Evolutionary conservation across 1,139 yeast species (phyloP).

Genomic region (Pichia sp.): DNA sequence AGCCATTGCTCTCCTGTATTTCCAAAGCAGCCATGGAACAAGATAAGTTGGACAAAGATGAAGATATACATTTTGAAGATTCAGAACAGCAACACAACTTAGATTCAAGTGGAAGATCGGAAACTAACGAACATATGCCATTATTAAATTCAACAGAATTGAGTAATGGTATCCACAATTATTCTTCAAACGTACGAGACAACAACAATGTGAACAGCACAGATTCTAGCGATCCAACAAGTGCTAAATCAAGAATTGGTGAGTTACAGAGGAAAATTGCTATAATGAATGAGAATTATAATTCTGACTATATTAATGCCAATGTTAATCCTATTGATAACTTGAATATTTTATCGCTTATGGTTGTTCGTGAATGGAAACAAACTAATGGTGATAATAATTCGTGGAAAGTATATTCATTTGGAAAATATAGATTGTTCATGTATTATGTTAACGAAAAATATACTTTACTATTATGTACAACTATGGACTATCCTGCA

Average conservation of each 20-base stretch:
- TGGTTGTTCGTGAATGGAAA: slow-evolving; percentile 37
- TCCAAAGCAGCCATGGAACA: slow-evolving; percentile 10
- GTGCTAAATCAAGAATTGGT: slow-evolving; percentile 3
- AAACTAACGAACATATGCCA: neutral
- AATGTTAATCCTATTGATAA: slow-evolving; percentile 33
- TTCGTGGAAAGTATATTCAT: slow-evolving; percentile 22
- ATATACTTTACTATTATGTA: slow-evolving; percentile 29
- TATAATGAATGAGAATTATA: slow-evolving; percentile 16
- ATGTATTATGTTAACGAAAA: slow-evolving; percentile 20
- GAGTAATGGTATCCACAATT: neutral
- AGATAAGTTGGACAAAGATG: neutral
- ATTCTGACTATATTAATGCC: slow-evolving; percentile 25
- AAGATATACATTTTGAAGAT: neutral
- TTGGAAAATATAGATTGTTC: slow-evolving; percentile 21
- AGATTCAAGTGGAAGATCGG: neutral
- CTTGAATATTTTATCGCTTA: slow-evolving; percentile 40
- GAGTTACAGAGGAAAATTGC: slow-evolving; percentile 14
- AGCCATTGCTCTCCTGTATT: slow-evolving; percentile 13
- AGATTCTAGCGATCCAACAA: neutral
- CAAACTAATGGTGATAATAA: slow-evolving; percentile 12
- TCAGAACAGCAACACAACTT: neutral
- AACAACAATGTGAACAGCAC: neutral
- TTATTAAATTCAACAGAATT: neutral
- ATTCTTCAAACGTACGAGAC: neutral
- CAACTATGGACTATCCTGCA: slow-evolving; percentile 33